Conservation (phyloP, 805 yeast genomes). For the Ogataea methanolica region DNA sequence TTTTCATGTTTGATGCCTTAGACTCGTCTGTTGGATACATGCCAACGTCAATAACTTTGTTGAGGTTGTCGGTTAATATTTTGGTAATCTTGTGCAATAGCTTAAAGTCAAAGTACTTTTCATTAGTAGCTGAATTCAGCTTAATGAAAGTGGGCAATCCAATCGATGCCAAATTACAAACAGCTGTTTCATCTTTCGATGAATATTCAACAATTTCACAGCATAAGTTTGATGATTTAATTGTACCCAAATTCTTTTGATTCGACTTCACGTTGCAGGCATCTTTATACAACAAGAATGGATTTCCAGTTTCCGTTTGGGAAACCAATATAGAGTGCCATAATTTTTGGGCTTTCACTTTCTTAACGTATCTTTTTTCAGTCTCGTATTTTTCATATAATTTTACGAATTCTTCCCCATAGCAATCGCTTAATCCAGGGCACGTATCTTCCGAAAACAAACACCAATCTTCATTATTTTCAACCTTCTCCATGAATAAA, state of each 20-base stretch:
- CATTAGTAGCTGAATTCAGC: constrained; percentile 32
- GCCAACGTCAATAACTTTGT: constrained; percentile 80
- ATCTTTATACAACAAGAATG: constrained; percentile 92
- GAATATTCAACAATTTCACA: constrained; percentile 94
- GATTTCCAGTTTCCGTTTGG: constrained; percentile 95
- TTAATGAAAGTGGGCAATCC: constrained; percentile 76
- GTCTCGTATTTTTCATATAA: constrained; percentile 70
- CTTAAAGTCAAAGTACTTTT: constrained; percentile 61
- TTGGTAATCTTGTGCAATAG: constrained; percentile 73
- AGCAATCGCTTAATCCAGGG: constrained; percentile 77
- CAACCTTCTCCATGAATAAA: constrained; percentile 87
- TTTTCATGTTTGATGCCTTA: constrained; percentile 65
- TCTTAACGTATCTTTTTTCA: constrained; percentile 59
- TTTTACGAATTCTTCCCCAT: constrained; percentile 77
- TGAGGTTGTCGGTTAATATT: constrained; percentile 72
- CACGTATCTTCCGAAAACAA: constrained; percentile 86
- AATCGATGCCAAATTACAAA: constrained; percentile 88
- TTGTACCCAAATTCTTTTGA: constrained; percentile 88
- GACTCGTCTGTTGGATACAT: constrained; percentile 82
- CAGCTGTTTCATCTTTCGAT: constrained; percentile 89
- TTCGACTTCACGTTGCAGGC: constrained; percentile 83
- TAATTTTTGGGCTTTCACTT: constrained; percentile 79
- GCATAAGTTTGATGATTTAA: constrained; percentile 90
- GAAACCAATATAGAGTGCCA: constrained; percentile 89
- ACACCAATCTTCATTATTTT: constrained; percentile 76